A percentile compares a stretch with the other conserved stretches of the same genome.
Conservation (phyloP, 805 yeast species). For the Suhomyces kilbournensis region DNA sequence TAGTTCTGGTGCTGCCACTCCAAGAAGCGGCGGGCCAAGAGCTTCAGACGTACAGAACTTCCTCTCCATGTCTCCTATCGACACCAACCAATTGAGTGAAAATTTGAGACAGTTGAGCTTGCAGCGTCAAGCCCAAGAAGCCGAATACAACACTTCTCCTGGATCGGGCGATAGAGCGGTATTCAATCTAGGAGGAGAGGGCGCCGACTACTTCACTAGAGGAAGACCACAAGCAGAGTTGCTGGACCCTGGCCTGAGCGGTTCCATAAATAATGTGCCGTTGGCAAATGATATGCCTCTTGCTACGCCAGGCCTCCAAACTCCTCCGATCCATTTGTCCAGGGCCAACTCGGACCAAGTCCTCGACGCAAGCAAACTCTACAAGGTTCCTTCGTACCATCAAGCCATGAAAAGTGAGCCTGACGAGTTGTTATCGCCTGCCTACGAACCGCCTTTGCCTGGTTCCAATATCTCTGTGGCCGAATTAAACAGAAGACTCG, state of each 20-base stretch:
- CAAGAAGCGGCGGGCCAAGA: slow-evolving; percentile 16
- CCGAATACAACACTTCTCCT: slow-evolving; percentile 9
- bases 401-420: slow-evolving; percentile 64
- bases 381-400: slow-evolving; percentile 80
- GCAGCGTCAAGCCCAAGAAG: slow-evolving; percentile 45
- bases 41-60: slow-evolving; percentile 17
- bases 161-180: slow-evolving; percentile 28
- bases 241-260: neutral
- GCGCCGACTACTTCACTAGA: slow-evolving; percentile 34
- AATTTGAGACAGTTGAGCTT: slow-evolving; percentile 50
- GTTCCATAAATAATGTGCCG: slow-evolving; percentile 1
- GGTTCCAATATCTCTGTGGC: slow-evolving; percentile 36
- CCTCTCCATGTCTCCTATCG: slow-evolving; percentile 38
- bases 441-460: slow-evolving; percentile 54
- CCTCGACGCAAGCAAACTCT: slow-evolving; percentile 25
- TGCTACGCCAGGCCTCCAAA: slow-evolving; percentile 37
- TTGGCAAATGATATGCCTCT: slow-evolving; percentile 6
- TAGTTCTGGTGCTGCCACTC: slow-evolving; percentile 41
- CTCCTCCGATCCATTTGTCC: slow-evolving; percentile 61
- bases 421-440: slow-evolving; percentile 63
- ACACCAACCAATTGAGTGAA: slow-evolving; percentile 44
- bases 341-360: slow-evolving; percentile 49
- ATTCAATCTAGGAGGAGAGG: slow-evolving; percentile 34
- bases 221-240: slow-evolving; percentile 9
- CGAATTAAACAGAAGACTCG: slow-evolving; percentile 27